phyloP scores from a whole-genome alignment of 176 grass and related monocot genomes.

The Thalia dealbata region DNA sequence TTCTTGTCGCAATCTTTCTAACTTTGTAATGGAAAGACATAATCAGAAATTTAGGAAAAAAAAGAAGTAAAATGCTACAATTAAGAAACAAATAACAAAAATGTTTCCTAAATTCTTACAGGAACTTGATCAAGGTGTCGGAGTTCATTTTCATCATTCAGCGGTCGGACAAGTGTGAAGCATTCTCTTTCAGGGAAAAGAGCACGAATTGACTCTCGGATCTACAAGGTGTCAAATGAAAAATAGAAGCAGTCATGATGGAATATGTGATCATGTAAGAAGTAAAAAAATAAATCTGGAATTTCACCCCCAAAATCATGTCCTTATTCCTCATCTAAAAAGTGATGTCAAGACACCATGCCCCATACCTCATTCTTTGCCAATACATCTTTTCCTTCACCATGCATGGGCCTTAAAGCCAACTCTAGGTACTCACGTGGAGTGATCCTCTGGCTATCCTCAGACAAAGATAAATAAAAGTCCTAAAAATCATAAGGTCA shows the following conservation, averaged over 20 bases:
- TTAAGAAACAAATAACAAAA: constrained; percentile 2
- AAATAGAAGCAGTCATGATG: neutral
- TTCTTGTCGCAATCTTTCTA: constrained; percentile 66
- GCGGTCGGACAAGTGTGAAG: constrained; percentile 62
- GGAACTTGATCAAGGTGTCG: constrained; percentile 64
- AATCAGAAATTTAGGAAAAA: constrained; percentile 17
- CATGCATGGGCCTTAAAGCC: constrained; percentile 57
- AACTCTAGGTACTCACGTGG: constrained; percentile 72
- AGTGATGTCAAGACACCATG: neutral
- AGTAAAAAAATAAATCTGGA: neutral
- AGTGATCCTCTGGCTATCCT: constrained; percentile 50
- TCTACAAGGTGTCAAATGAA: constrained; percentile 28
- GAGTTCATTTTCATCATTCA: constrained; percentile 77
- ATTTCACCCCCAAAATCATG: neutral
- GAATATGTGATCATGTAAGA: too few species aligned
- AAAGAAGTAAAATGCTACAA: neutral
- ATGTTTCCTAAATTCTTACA: constrained; percentile 21
- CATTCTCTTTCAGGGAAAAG: constrained; percentile 81
- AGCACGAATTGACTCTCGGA: constrained; percentile 58
- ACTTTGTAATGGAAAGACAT: constrained; percentile 34
- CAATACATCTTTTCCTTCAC: constrained; percentile 46
- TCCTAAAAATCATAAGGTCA: constrained; percentile 33
- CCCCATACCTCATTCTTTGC: constrained; percentile 66
- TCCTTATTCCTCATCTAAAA: neutral
- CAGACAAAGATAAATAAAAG: constrained; percentile 69